Evolutionary conservation across 169 alveolate species (phyloP).

Genomic region (Plasmodium coatneyi): DNA sequence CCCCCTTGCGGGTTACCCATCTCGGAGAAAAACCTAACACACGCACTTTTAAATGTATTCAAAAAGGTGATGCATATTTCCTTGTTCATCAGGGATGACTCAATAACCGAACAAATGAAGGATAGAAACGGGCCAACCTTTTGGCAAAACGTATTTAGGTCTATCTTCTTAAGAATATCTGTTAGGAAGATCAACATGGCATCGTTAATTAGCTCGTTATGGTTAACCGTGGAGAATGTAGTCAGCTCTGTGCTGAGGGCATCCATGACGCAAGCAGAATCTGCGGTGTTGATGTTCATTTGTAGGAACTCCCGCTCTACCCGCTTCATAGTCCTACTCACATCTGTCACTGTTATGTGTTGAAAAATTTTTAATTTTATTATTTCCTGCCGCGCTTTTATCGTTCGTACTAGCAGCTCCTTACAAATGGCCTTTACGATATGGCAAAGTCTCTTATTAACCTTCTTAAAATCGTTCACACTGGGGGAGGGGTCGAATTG

Average conservation of each 20-base stretch:
- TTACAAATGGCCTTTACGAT: constrained; percentile 42
- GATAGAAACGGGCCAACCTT: constrained; percentile 2
- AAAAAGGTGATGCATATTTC: constrained; percentile 36
- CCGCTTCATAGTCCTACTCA: constrained; percentile 30
- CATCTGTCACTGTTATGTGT: constrained; percentile 26
- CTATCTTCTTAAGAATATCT: constrained; percentile 33
- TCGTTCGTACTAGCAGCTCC: not conserved
- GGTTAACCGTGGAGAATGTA: not conserved
- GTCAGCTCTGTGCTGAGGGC: constrained; percentile 14
- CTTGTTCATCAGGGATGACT: constrained; percentile 20
- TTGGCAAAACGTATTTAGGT: constrained; percentile 11
- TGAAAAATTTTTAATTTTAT: constrained; percentile 54
- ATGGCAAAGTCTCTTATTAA: constrained; percentile 10
- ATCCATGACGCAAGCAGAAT: constrained; percentile 6
- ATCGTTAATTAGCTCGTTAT: constrained; percentile 28
- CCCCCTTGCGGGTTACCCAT: not conserved
- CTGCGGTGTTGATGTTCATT: not conserved
- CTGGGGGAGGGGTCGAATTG: not conserved
- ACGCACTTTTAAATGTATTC: constrained; percentile 15
- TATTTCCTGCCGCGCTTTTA: constrained; percentile 27
- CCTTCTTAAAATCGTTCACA: constrained; percentile 29
- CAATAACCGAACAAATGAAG: constrained; percentile 17
- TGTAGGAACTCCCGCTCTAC: constrained; percentile 17
- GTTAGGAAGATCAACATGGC: constrained; percentile 12
- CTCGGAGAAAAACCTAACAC: constrained; percentile 12